These are phyloP conservation scores for Trichoderma lentiforme DNA, from an alignment of 2,329 filamentous ascomycete species.

Conservation along the genomic window DNA sequence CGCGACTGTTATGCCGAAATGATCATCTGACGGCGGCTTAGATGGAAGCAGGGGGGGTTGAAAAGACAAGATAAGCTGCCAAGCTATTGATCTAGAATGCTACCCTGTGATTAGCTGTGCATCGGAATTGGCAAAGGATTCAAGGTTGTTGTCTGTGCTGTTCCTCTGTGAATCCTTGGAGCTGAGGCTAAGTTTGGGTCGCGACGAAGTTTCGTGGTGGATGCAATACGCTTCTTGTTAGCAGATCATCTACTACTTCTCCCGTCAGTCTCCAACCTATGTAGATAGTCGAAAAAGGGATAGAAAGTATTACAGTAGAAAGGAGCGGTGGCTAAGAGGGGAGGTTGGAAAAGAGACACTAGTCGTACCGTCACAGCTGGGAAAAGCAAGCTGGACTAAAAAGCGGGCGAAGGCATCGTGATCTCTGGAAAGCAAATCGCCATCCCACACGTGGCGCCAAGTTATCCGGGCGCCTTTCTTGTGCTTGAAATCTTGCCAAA, in stretches of 20 bases:
- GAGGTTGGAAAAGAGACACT: background rate
- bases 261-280: accelerated
- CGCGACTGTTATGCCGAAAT: background rate
- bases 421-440: background rate
- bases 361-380: background rate
- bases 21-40: background rate
- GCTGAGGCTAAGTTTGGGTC: background rate
- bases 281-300: background rate
- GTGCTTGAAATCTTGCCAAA: background rate
- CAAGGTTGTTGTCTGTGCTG: background rate
- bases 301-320: background rate
- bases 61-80: background rate
- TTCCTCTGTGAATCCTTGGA: background rate
- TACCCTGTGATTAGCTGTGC: background rate
- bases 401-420: background rate
- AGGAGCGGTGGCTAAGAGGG: background rate
- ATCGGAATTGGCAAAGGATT: background rate
- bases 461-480: background rate
- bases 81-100: background rate
- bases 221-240: background rate
- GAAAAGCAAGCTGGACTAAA: background rate
- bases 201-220: background rate
- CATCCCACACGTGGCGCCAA: constrained; percentile 5
- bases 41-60: background rate
- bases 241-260: background rate